Conservation (phyloP, 257 asterid species). For the Knoxia roxburghii region DNA sequence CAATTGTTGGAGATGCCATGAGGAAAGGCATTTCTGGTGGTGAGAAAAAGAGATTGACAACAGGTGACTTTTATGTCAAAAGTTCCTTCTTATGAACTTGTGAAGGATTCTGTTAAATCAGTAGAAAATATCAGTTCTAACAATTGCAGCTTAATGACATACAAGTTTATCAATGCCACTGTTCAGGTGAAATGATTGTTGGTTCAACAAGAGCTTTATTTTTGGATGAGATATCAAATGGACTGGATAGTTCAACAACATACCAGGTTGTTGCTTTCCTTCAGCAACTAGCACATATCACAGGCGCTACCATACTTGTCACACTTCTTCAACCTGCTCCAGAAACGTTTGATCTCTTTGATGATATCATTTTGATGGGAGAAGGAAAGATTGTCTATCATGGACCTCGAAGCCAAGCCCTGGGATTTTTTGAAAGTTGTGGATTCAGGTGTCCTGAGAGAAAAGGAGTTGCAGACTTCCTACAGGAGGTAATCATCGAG, state of each 20-base stretch:
- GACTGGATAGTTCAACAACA: too few species aligned
- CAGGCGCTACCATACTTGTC: too few species aligned
- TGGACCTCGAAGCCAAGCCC: too few species aligned
- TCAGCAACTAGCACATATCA: too few species aligned
- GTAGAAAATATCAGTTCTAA: not conserved
- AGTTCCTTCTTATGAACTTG: not conserved
- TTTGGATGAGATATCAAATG: too few species aligned
- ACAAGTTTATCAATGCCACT: not conserved
- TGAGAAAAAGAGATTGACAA: constrained; percentile 55
- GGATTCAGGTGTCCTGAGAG: constrained; percentile 56
- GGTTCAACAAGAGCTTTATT: too few species aligned
- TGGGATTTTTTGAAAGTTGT: constrained; percentile 38
- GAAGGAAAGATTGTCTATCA: too few species aligned
- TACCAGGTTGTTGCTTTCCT: too few species aligned
- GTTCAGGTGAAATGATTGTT: not conserved
- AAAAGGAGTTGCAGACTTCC: constrained; percentile 14
- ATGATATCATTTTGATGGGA: too few species aligned
- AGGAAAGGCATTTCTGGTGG: constrained; percentile 59
- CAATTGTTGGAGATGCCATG: constrained; percentile 45
- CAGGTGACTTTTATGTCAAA: constrained; percentile 25
- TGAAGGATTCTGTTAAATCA: not conserved
- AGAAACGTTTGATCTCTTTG: too few species aligned
- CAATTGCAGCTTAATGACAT: not conserved
- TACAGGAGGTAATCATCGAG: too few species aligned
- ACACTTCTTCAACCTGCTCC: too few species aligned